Conservation (phyloP, 768 basidiomycete genomes). For the Pleurotus salmoneostramineus region DNA sequence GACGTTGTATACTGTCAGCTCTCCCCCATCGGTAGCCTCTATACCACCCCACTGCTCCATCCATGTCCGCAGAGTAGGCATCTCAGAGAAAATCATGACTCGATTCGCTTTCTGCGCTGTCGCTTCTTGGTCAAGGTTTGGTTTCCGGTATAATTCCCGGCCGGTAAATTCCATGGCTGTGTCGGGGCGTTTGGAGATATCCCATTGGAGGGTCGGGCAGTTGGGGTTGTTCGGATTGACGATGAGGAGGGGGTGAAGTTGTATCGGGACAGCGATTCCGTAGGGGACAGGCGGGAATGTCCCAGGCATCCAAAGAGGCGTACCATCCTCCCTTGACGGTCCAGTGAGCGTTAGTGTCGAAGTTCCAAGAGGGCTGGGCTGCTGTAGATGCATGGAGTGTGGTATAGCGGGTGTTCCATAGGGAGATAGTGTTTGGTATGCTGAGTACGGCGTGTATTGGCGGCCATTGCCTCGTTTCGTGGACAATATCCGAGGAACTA, state of each 20-base stretch:
- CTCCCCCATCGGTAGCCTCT: neutral
- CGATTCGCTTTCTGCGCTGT: neutral
- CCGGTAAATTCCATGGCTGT: slow-evolving; percentile 6
- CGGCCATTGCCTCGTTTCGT: neutral
- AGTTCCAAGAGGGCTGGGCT: neutral
- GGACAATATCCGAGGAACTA: slow-evolving; percentile 2
- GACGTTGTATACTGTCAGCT: slow-evolving; percentile 1
- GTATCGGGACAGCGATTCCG: slow-evolving; percentile 5
- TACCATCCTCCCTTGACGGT: slow-evolving; percentile 1
- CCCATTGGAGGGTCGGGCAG: slow-evolving; percentile 3
- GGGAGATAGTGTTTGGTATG: neutral
- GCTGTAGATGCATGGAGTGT: neutral
- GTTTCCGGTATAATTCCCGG: neutral
- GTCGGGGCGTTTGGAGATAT: neutral
- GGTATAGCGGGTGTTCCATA: neutral
- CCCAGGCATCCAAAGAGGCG: slow-evolving; percentile 3
- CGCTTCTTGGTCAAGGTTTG: slow-evolving; percentile 1
- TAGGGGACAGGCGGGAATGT: slow-evolving; percentile 5
- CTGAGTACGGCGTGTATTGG: neutral
- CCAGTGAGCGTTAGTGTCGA: neutral
- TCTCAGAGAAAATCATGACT: neutral
- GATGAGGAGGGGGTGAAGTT: slow-evolving; percentile 6
- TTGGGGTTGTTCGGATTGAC: slow-evolving; percentile 6
- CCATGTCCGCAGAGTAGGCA: neutral
- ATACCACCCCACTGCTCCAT: slow-evolving; percentile 1